These are phyloP conservation scores for Elsinoe batatas DNA, from an alignment of 2,329 filamentous ascomycete genomes.

Conservation along the genomic window DNA sequence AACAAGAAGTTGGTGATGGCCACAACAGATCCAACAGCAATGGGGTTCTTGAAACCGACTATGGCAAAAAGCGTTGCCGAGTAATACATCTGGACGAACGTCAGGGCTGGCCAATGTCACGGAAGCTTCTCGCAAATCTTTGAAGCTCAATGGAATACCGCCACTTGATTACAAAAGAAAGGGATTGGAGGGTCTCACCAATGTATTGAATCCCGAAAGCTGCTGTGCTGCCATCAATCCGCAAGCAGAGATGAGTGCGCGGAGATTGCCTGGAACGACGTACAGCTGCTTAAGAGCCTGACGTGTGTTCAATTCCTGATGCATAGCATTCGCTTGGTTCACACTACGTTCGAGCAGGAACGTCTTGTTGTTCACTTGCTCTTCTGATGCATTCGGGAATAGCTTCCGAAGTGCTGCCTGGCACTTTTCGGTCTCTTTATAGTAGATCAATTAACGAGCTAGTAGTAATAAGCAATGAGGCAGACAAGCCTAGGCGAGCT, in stretches of 20 bases:
- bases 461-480: too few relatives aligned
- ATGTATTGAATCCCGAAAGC: slow-evolving; percentile 37
- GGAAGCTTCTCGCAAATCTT: too few relatives aligned
- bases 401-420: slow-evolving; percentile 30
- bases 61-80: slow-evolving; percentile 36
- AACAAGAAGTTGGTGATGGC: slow-evolving; percentile 42
- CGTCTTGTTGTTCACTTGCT: slow-evolving; percentile 38
- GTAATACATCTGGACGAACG: slow-evolving; percentile 29
- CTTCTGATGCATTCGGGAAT: slow-evolving; percentile 33
- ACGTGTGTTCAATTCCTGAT: slow-evolving; percentile 33
- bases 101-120: too few relatives aligned
- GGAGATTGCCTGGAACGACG: slow-evolving; percentile 34
- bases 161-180: too few relatives aligned
- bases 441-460: slow-evolving; percentile 37
- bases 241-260: slow-evolving; percentile 38
- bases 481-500: too few relatives aligned
- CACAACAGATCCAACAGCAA: slow-evolving; percentile 38
- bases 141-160: too few relatives aligned
- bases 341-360: slow-evolving; percentile 32
- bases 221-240: slow-evolving; percentile 42
- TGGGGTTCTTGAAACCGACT: slow-evolving; percentile 41
- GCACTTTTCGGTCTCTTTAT: slow-evolving; percentile 30
- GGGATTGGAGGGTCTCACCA: slow-evolving; percentile 15
- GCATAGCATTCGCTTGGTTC: slow-evolving; percentile 32
- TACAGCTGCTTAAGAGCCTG: slow-evolving; percentile 40